Evolutionary conservation across 1,284 basidiomycete genomes (phyloP).

Genomic region (Boletellus sp.): DNA sequence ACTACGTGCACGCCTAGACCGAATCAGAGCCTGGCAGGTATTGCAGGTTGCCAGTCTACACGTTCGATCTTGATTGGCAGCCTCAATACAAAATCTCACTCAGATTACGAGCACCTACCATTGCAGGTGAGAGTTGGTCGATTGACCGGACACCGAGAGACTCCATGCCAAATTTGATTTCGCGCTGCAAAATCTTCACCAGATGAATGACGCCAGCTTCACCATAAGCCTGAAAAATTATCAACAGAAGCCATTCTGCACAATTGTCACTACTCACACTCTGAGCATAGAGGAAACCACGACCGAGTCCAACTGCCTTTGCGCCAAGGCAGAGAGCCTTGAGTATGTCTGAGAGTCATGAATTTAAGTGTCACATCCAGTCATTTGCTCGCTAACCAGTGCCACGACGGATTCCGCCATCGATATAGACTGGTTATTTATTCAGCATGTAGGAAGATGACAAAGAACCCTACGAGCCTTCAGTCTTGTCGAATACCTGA

Average conservation of each 20-base stretch:
- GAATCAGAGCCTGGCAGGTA: slow-evolving; percentile 21
- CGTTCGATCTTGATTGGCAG: slow-evolving; percentile 59
- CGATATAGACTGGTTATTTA: slow-evolving; percentile 67
- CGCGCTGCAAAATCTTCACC: slow-evolving; percentile 70
- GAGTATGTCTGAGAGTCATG: slow-evolving; percentile 60
- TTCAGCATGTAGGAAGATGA: slow-evolving; percentile 1
- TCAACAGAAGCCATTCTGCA: slow-evolving; percentile 7
- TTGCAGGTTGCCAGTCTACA: slow-evolving; percentile 59
- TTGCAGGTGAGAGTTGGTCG: slow-evolving; percentile 70
- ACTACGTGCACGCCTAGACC: background rate
- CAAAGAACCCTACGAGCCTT: slow-evolving; percentile 43
- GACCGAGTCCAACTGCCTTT: slow-evolving; percentile 83
- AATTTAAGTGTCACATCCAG: slow-evolving; percentile 1
- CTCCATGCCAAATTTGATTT: slow-evolving; percentile 79
- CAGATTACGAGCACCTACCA: slow-evolving; percentile 48
- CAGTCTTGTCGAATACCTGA: slow-evolving; percentile 68
- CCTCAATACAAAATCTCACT: slow-evolving; percentile 42
- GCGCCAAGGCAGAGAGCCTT: slow-evolving; percentile 92
- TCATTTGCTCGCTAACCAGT: slow-evolving; percentile 48
- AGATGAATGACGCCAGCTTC: slow-evolving; percentile 77
- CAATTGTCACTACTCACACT: slow-evolving; percentile 47
- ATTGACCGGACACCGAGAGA: slow-evolving; percentile 74
- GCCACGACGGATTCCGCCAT: slow-evolving; percentile 84
- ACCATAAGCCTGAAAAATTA: slow-evolving; percentile 64
- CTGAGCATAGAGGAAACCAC: slow-evolving; percentile 89